Evolutionary conservation across 768 basidiomycete genomes (phyloP).

Genomic region (Mycena crocata): DNA sequence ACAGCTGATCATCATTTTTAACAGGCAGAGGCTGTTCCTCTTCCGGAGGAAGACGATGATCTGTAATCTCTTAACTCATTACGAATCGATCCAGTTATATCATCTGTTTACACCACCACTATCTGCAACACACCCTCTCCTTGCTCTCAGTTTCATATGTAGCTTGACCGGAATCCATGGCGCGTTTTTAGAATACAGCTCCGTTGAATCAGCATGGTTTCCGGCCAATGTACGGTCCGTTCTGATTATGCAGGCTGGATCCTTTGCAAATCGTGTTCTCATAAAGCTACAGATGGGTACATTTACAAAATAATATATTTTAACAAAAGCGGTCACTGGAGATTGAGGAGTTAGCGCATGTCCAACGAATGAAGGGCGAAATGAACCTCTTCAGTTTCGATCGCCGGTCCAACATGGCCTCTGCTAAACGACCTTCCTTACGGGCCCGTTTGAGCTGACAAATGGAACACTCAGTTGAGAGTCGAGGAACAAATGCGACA

Average conservation of each 20-base stretch:
- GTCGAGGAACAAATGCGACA: neutral
- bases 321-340: conserved; percentile 65
- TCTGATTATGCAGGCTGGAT: neutral
- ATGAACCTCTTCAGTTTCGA: conserved; percentile 84
- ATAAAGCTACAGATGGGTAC: conserved; percentile 35
- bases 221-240: conserved; percentile 16
- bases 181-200: conserved; percentile 33
- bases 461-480: conserved; percentile 19
- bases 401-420: conserved; percentile 82
- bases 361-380: too few species aligned
- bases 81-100: conserved; percentile 20
- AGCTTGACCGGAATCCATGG: conserved; percentile 30
- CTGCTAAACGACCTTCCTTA: conserved; percentile 84
- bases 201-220: conserved; percentile 18
- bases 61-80: conserved; percentile 54
- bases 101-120: conserved; percentile 31
- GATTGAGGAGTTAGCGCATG: conserved; percentile 10
- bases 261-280: too few species aligned
- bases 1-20: conserved; percentile 22
- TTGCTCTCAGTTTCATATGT: conserved; percentile 19
- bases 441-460: conserved; percentile 79
- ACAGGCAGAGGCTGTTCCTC: conserved; percentile 90
- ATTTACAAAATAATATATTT: conserved; percentile 31
- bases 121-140: conserved; percentile 30
- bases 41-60: conserved; percentile 98